These are phyloP conservation scores for Turritis glabra DNA, from an alignment of 345 rosid species.

Conservation along the genomic window DNA sequence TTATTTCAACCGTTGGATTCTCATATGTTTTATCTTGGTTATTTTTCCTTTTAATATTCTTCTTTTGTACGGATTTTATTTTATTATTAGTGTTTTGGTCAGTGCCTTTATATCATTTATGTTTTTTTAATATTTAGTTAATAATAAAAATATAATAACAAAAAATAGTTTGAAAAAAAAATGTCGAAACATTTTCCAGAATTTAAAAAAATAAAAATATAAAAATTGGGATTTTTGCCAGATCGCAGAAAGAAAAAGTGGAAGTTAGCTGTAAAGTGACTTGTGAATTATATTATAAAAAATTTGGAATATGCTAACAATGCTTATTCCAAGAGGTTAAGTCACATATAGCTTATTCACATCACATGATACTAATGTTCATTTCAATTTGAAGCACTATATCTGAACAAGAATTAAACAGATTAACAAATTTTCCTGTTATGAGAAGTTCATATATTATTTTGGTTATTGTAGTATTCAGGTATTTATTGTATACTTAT, in stretches of 20 bases:
- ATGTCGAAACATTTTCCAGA: no score
- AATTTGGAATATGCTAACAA: conserved; percentile 7
- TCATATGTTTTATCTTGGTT: neutral
- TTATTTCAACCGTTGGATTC: conserved; percentile 27
- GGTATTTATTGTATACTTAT: neutral
- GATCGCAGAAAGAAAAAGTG: no score
- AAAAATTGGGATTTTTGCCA: no score
- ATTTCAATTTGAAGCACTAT: neutral
- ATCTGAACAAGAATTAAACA: neutral
- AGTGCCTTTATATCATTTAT: no score
- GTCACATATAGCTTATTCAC: conserved; percentile 11
- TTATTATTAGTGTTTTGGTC: no score
- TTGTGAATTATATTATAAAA: no score
- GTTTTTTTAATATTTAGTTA: no score
- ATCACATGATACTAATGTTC: neutral
- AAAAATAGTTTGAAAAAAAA: no score
- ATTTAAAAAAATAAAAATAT: no score
- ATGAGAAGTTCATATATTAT: neutral
- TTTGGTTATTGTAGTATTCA: neutral
- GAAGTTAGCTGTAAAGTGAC: no score
- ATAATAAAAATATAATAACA: no score
- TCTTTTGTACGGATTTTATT: no score
- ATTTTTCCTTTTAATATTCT: neutral
- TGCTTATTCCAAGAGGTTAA: conserved; percentile 4
- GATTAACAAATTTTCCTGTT: neutral